phyloP scores from a whole-genome alignment of 148 eudicot species.

The Cornus kousa region DNA sequence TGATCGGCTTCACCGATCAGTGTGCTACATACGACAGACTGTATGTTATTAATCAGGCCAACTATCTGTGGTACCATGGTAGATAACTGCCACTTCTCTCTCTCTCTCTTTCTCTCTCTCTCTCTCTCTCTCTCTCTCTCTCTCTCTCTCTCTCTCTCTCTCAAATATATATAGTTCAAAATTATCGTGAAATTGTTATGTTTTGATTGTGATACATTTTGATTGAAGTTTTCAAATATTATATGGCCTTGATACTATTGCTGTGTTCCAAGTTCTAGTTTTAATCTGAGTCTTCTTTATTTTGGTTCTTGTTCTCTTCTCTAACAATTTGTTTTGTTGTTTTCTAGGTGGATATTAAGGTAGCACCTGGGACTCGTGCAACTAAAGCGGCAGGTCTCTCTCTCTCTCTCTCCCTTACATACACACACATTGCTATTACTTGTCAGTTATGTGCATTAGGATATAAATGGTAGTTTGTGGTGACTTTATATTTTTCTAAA shows the following conservation, averaged over 20 bases:
- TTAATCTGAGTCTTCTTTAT: neutral
- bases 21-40: neutral
- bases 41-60: neutral
- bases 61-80: neutral
- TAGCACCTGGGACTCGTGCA: constrained; percentile 94
- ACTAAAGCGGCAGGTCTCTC: constrained; percentile 86
- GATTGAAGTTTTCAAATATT: neutral
- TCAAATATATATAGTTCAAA: neutral
- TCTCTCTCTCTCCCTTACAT: constrained; percentile 14
- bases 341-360: constrained; percentile 80
- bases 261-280: neutral
- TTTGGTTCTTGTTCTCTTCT: neutral
- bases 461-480: neutral
- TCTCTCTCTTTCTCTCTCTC: no score
- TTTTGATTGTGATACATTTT: neutral
- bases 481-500: no score
- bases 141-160: no score
- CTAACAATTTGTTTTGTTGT: neutral
- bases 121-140: no score
- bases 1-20: no score
- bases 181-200: neutral
- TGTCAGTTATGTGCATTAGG: neutral
- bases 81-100: neutral
- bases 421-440: neutral
- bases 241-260: neutral